Conservation (phyloP, 192 early-diverging fungal species). For the Diversispora eburnea region DNA sequence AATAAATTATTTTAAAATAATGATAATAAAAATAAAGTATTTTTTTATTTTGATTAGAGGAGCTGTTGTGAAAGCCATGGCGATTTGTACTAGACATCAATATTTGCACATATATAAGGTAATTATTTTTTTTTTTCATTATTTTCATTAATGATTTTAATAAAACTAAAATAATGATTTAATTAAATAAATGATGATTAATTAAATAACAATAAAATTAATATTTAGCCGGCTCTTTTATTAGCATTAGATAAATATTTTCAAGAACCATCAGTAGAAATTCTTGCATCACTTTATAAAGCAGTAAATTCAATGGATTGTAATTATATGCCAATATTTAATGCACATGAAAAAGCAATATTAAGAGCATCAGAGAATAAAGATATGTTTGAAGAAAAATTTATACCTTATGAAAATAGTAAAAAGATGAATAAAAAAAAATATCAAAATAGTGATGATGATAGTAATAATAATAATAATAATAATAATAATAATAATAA, state of each 20-base stretch:
- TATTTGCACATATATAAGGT: constrained; percentile 88
- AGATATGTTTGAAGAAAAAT: constrained; percentile 82
- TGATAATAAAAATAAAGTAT: too few species aligned
- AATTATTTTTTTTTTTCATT: constrained; percentile 10
- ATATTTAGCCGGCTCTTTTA: constrained; percentile 77
- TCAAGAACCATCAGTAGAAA: constrained; percentile 64
- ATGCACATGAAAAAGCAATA: constrained; percentile 76
- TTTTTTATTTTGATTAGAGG: constrained; percentile 51
- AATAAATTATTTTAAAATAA: not conserved
- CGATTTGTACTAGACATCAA: constrained; percentile 83
- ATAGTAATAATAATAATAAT: constrained; percentile 29
- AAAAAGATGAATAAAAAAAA: constrained; percentile 11
- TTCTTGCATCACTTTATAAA: constrained; percentile 74
- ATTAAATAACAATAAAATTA: not conserved
- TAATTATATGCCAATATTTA: constrained; percentile 71
- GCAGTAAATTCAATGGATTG: constrained; percentile 86
- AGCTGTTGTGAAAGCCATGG: constrained; percentile 91
- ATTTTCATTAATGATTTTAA: not conserved
- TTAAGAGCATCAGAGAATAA: constrained; percentile 78
- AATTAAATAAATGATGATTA: not conserved
- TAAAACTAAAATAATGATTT: too few species aligned
- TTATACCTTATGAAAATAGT: constrained; percentile 42
- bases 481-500: too few species aligned
- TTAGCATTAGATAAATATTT: constrained; percentile 93
- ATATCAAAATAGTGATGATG: constrained; percentile 16